Conservation (phyloP, 2,329 filamentous ascomycete genomes). For the Botrytis porri region DNA sequence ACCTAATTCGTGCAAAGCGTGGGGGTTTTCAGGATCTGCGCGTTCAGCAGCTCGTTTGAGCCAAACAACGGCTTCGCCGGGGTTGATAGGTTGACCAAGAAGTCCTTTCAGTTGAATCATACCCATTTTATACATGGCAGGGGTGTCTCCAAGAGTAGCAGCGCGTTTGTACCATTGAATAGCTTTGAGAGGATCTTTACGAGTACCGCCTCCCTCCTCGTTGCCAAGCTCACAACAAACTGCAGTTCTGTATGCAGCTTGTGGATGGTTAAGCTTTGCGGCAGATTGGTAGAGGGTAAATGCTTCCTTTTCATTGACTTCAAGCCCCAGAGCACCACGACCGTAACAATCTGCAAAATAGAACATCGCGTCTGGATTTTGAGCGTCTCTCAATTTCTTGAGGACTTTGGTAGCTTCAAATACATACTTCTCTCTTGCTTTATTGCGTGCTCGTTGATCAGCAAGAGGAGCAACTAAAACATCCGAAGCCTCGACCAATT, state of each 20-base stretch:
- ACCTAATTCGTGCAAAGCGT: slow-evolving; percentile 86
- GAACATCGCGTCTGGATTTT: slow-evolving; percentile 87
- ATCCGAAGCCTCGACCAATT: slow-evolving; percentile 78
- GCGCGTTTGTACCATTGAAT: slow-evolving; percentile 98
- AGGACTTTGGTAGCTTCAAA: slow-evolving; percentile 85
- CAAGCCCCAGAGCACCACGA: slow-evolving; percentile 72
- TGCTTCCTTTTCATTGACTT: slow-evolving; percentile 85
- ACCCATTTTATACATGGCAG: slow-evolving; percentile 97
- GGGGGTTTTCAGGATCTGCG: slow-evolving; percentile 86
- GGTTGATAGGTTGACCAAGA: slow-evolving; percentile 79
- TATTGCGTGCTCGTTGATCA: slow-evolving; percentile 69
- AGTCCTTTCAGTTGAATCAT: slow-evolving; percentile 94
- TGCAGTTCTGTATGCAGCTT: slow-evolving; percentile 88
- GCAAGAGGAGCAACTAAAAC: slow-evolving; percentile 63
- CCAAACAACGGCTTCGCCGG: slow-evolving; percentile 85
- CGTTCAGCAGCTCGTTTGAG: slow-evolving; percentile 88
- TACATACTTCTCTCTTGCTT: slow-evolving; percentile 78
- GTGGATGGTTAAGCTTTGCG: slow-evolving; percentile 81
- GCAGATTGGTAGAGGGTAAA: slow-evolving; percentile 92
- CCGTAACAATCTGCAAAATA: slow-evolving; percentile 88
- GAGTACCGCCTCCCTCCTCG: slow-evolving; percentile 90
- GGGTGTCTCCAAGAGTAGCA: slow-evolving; percentile 82
- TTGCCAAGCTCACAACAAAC: slow-evolving; percentile 96
- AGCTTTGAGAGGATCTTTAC: slow-evolving; percentile 86
- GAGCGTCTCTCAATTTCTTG: slow-evolving; percentile 75